Evolutionary conservation across 2,329 filamentous ascomycete species (phyloP), one percentile per base, ranked within the genome.

Genomic region (Penicillium psychrosexuale): DNA sequence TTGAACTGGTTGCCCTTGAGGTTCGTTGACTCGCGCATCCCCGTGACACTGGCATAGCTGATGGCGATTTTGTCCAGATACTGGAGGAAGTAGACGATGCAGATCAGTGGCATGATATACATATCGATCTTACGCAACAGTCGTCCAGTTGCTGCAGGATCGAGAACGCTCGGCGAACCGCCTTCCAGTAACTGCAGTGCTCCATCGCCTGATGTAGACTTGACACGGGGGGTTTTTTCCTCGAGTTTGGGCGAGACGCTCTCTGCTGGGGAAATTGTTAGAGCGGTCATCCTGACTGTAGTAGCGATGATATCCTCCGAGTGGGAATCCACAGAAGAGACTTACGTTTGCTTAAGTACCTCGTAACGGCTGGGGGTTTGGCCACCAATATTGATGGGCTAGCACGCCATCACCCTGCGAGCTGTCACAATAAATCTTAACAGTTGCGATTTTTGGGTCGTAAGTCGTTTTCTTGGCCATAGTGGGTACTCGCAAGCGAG

Each of bases 1-100:
- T 74, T 77, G 59, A 77, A 79, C 47, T 75, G 67, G 34, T 72
- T 76, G 4, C 72, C 77, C 5, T 66, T 63, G 0, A 79, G 68
- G 3, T 74, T 65, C 0, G 68, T 64, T 1, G 72, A 70, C 44
- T 60, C 50, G 5, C 61, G 60, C 19, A 72, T 42, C 1, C 67
- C 68, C 3, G 65, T 70, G 17, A 71, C 60, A 24, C 64, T 64
- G 33, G 64, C 65, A 30, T 69, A 69, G 27, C 57, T 60, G 42
- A 68, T 53, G 12, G 61, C 58, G 31, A 59, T 59, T 27, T 66
- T 66, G 38, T 69, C 68, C 17, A 69, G 58, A 19, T 69, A 72
- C 30, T 68, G 65, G 7, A 70, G 52, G 38, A 69, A 63, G 46
- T 69, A 70, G 31, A 69, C 66, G 27, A 68, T 55, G 58, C 66